Percentiles rank a stretch among this genome's conserved stretches.
Evolutionary conservation across 78 protist species (phyloP).

Genomic region (Diacronema lutheri): DNA sequence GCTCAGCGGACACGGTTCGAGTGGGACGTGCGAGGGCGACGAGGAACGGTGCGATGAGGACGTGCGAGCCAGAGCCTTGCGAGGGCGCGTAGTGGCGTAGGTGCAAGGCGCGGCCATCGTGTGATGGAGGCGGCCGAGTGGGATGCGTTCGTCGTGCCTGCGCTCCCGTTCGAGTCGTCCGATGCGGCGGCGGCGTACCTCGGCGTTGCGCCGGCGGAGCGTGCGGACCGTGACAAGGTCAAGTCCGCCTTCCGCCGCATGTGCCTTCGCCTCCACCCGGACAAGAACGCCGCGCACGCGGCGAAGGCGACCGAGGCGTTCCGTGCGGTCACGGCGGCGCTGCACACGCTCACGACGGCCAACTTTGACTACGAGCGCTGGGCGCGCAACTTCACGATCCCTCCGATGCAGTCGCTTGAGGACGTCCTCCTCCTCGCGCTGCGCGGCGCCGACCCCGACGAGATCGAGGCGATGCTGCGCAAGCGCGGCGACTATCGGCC

Average conservation of each 20-base stretch:
- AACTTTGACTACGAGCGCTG: constrained; percentile 8
- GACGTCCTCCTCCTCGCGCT: constrained; percentile 12
- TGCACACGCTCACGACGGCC: neutral
- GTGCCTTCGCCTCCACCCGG: constrained; percentile 2
- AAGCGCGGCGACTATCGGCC: constrained; percentile 22
- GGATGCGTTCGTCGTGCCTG: neutral
- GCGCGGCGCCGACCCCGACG: neutral
- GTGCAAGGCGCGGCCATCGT: too few species aligned
- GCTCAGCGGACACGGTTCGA: too few species aligned
- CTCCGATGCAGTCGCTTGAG: constrained; percentile 21
- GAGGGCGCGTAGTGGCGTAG: too few species aligned
- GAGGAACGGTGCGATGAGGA: too few species aligned
- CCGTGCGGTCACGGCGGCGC: neutral
- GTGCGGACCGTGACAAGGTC: neutral
- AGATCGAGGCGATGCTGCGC: neutral
- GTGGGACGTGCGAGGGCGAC: too few species aligned
- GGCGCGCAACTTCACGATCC: constrained; percentile 1
- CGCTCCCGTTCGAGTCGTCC: neutral
- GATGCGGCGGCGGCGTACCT: neutral
- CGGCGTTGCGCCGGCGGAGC: neutral
- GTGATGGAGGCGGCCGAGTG: too few species aligned
- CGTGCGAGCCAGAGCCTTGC: too few species aligned
- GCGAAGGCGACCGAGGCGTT: constrained; percentile 6
- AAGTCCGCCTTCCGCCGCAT: neutral
- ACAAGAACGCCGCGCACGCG: neutral